A percentile compares a stretch with the other conserved stretches of the same genome.
These are phyloP conservation scores for Fusarium guadeloupense DNA, from an alignment of 2,329 filamentous ascomycete genomes.

Conservation along the genomic window DNA sequence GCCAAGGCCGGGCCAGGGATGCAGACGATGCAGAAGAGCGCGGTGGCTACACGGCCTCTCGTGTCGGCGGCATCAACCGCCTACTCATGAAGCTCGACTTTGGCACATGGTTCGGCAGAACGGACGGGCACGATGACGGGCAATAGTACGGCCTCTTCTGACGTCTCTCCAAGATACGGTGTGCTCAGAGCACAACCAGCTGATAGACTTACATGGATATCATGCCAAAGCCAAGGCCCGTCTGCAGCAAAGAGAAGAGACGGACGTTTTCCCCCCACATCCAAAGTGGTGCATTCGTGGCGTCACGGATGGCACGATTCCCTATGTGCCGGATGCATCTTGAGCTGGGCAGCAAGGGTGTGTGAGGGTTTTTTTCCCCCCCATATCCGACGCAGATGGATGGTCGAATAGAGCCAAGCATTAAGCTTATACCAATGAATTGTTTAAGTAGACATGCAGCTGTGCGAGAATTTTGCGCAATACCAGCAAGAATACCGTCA, in stretches of 20 bases:
- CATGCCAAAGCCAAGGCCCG: slow-evolving; percentile 23
- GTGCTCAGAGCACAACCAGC: neutral
- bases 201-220: slow-evolving; percentile 9
- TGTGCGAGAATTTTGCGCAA: slow-evolving; percentile 14
- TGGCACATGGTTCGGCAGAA: slow-evolving; percentile 63
- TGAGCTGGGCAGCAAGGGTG: slow-evolving; percentile 19
- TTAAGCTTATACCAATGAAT: slow-evolving; percentile 24
- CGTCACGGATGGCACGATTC: slow-evolving; percentile 43
- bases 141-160: slow-evolving; percentile 17
- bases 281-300: slow-evolving; percentile 27
- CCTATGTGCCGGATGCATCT: slow-evolving; percentile 30
- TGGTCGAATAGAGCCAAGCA: neutral
- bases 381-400: neutral
- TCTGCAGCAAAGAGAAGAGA: slow-evolving; percentile 23
- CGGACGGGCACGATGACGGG: slow-evolving; percentile 36
- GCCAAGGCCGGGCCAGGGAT: slow-evolving; percentile 45
- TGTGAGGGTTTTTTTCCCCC: slow-evolving; percentile 18
- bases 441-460: slow-evolving; percentile 17
- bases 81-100: slow-evolving; percentile 91
- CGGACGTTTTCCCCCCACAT: slow-evolving; percentile 12
- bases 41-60: slow-evolving; percentile 70
- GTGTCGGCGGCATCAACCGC: slow-evolving; percentile 82
- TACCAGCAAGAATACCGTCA: slow-evolving; percentile 24
- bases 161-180: slow-evolving; percentile 1
- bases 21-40: slow-evolving; percentile 51